Evolutionary conservation across 306 rosid species (phyloP), one percentile per base, ranked within the genome.

Genomic region (Malus fusca): DNA sequence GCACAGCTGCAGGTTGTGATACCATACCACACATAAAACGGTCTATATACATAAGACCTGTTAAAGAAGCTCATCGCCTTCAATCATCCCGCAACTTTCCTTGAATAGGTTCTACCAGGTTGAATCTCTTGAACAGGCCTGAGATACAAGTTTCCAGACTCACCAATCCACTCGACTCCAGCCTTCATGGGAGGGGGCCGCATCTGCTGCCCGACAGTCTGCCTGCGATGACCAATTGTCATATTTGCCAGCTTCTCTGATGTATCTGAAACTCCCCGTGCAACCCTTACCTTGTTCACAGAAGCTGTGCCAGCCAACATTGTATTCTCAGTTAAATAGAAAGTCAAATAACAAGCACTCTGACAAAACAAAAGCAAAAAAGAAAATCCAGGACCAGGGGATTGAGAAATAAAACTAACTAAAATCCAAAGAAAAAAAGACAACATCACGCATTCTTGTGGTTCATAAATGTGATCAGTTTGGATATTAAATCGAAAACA

Each of bases 91-190:
- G 83, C 98, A 53, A 92, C 90, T 77, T 88, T 96, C 82, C 96
- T 80, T 18, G 91, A 8, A 74, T 78, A 90, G 35, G 90, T 81
- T 80, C 90, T 84, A 72, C 88, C 88, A 68, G 88, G 75, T 1
- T 88, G 85, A 77, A 90, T 79, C 80, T 80, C 95, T 43, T 80
- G 92, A 62, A 81, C 81, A 1, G 92, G 86, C 79, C 90, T 82
- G 15, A 85, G 82, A 76, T 85, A 85, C 83, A 87, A 73, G 83
- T 89, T 83, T 19, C 92, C 81, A 31, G 99, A 79, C 78, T 81
- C 92, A 19, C 92, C 85, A 62, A 76, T 77, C 99, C 98, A 92
- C 30, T 85, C 87, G 30, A 81, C 97, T 73, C 97, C 99, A 23
- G 99, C 89, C 82, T 88, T 94, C 97, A 91, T 87, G 11, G 91